Evolutionary conservation across 1,284 basidiomycete species (phyloP).

Genomic region (Rhodotorula sp.): DNA sequence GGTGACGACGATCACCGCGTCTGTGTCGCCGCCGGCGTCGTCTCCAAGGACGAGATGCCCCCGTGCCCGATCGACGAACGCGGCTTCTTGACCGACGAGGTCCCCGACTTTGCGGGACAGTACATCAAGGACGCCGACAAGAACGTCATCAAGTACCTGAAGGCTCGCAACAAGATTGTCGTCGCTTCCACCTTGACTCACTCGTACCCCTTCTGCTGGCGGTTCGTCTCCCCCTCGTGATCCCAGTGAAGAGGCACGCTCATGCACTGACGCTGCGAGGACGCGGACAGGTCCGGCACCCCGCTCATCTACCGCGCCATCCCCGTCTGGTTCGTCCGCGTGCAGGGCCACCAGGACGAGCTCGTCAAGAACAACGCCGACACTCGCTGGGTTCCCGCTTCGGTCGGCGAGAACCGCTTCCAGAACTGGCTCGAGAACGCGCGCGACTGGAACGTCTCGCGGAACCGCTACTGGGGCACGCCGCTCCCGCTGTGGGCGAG

Average conservation of each 20-base stretch:
- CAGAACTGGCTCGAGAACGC: constrained; percentile 98
- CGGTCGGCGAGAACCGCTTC: constrained; percentile 88
- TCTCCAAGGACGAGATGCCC: constrained; percentile 83
- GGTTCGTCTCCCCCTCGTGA: constrained; percentile 55
- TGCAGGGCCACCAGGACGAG: constrained; percentile 77
- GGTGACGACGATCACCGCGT: constrained; percentile 99
- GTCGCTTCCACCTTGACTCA: constrained; percentile 85
- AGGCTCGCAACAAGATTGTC: constrained; percentile 82
- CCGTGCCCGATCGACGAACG: constrained; percentile 93
- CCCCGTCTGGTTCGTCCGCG: constrained; percentile 93
- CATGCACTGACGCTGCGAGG: no score
- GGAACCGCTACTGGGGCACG: constrained; percentile 99
- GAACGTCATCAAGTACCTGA: constrained; percentile 87
- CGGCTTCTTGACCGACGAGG: constrained; percentile 83
- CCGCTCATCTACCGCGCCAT: constrained; percentile 96
- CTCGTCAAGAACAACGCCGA: constrained; percentile 87
- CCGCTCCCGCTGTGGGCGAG: constrained; percentile 96
- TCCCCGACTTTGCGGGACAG: constrained; percentile 85
- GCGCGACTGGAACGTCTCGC: constrained; percentile 98
- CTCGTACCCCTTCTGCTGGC: constrained; percentile 97
- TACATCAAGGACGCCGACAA: constrained; percentile 96
- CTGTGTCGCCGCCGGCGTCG: constrained; percentile 76
- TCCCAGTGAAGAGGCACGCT: not conserved
- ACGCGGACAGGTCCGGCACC: constrained; percentile 81
- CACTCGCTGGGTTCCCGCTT: constrained; percentile 89